These are phyloP conservation scores for Albizia julibrissin DNA, from an alignment of 306 rosid genomes.

Conservation along the genomic window DNA sequence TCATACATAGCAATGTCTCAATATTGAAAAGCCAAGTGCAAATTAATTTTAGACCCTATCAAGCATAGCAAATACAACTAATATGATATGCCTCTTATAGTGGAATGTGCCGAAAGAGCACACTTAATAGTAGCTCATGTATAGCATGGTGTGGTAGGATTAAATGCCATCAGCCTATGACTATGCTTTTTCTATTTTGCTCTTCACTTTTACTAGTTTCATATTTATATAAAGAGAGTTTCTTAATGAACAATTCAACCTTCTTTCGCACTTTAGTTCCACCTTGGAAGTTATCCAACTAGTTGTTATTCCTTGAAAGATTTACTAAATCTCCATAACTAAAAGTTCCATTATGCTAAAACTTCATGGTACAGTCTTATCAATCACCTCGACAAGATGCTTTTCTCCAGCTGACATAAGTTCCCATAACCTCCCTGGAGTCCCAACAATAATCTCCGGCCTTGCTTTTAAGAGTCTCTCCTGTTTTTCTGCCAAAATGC, in stretches of 20 bases:
- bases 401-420: slow-evolving; percentile 86
- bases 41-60: slow-evolving; percentile 14
- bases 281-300: not conserved
- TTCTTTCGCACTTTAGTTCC: slow-evolving; percentile 4
- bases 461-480: slow-evolving; percentile 74
- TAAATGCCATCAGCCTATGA: not conserved
- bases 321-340: slow-evolving; percentile 12
- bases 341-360: slow-evolving; percentile 21
- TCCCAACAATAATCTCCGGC: slow-evolving; percentile 93
- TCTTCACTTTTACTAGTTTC: not conserved
- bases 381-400: slow-evolving; percentile 82
- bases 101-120: not conserved
- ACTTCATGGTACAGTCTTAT: slow-evolving; percentile 9
- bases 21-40: not conserved
- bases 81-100: slow-evolving; percentile 26
- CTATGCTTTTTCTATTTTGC: not conserved
- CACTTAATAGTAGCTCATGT: slow-evolving; percentile 11
- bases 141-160: not conserved
- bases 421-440: slow-evolving; percentile 98
- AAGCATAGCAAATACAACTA: not conserved
- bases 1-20: not conserved
- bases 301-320: slow-evolving; percentile 15
- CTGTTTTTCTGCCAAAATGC: slow-evolving; percentile 90
- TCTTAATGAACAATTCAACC: not conserved
- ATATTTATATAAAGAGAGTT: not conserved